These are phyloP conservation scores for Populus hybrid DNA, from an alignment of 441 rosid species.

Conservation along the genomic window DNA sequence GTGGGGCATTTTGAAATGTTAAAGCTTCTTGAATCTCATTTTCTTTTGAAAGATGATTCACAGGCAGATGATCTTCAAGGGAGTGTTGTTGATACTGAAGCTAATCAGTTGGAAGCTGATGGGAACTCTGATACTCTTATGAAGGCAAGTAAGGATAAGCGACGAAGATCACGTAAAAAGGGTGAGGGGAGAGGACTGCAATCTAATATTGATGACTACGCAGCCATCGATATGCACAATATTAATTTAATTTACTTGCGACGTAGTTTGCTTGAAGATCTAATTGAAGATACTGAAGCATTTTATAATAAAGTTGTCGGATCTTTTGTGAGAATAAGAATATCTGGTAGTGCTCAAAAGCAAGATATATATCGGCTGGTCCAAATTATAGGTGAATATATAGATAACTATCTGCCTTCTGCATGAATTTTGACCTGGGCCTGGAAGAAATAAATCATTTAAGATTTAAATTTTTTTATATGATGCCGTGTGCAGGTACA, in stretches of 20 bases:
- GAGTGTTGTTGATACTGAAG: constrained; percentile 61
- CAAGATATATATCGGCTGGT: constrained; percentile 94
- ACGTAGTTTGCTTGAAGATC: constrained; percentile 79
- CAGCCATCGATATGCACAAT: constrained; percentile 82
- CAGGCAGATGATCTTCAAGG: constrained; percentile 59
- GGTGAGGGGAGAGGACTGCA: constrained; percentile 66
- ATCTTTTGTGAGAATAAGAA: constrained; percentile 81
- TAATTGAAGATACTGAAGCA: constrained; percentile 60
- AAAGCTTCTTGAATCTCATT: constrained; percentile 88
- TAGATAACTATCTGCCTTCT: constrained; percentile 10
- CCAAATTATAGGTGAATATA: constrained; percentile 72
- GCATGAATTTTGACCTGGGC: constrained; percentile 3
- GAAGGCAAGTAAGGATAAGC: constrained; percentile 67
- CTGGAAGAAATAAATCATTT: constrained; percentile 7
- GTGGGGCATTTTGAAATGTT: constrained; percentile 98
- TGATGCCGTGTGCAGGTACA: constrained; percentile 52
- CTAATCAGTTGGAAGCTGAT: constrained; percentile 66
- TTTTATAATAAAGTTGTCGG: constrained; percentile 81
- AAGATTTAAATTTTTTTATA: constrained; percentile 8
- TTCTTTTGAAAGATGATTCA: constrained; percentile 67
- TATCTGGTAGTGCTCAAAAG: constrained; percentile 80
- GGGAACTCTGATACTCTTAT: constrained; percentile 51
- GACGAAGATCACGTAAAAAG: constrained; percentile 70
- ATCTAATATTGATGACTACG: constrained; percentile 85
- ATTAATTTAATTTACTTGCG: constrained; percentile 77